phyloP scores from a whole-genome alignment of 1,139 yeast genomes.

The Komagataea norvegica region DNA sequence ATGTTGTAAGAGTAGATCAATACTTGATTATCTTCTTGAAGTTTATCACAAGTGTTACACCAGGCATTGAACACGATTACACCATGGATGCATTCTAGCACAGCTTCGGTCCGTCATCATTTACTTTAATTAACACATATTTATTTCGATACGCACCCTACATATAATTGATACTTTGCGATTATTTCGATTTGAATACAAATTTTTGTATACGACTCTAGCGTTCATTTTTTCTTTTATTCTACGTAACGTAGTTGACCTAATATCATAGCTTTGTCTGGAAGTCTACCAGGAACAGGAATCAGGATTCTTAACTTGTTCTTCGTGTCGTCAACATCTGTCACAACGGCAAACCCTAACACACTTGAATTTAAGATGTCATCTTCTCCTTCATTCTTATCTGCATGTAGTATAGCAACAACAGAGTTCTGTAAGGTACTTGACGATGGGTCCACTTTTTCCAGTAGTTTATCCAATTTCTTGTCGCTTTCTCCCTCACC shows the following conservation, averaged over 20 bases:
- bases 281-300: constrained; percentile 86
- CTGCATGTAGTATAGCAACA: constrained; percentile 67
- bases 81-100: constrained; percentile 64
- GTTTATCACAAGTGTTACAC: constrained; percentile 94
- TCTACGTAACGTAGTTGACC: constrained; percentile 72
- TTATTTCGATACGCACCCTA: too few relatives aligned
- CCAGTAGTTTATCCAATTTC: constrained; percentile 21
- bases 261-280: constrained; percentile 59
- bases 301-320: constrained; percentile 67
- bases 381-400: constrained; percentile 44
- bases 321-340: constrained; percentile 65
- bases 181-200: background rate
- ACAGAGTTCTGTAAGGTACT: constrained; percentile 65
- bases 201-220: background rate
- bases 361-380: constrained; percentile 56
- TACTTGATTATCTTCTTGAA: constrained; percentile 84
- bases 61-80: constrained; percentile 94
- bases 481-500: constrained; percentile 20
- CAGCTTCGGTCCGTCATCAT: too few relatives aligned
- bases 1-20: constrained; percentile 78
- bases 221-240: constrained; percentile 26
- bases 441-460: constrained; percentile 45
- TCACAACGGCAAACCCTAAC: constrained; percentile 54
- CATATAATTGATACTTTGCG: too few relatives aligned
- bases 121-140: background rate